Percentiles rank a stretch among this genome's conserved stretches.
These are phyloP conservation scores for Cladosporium sp. DNA, from an alignment of 2,329 filamentous ascomycete genomes.

Conservation along the genomic window DNA sequence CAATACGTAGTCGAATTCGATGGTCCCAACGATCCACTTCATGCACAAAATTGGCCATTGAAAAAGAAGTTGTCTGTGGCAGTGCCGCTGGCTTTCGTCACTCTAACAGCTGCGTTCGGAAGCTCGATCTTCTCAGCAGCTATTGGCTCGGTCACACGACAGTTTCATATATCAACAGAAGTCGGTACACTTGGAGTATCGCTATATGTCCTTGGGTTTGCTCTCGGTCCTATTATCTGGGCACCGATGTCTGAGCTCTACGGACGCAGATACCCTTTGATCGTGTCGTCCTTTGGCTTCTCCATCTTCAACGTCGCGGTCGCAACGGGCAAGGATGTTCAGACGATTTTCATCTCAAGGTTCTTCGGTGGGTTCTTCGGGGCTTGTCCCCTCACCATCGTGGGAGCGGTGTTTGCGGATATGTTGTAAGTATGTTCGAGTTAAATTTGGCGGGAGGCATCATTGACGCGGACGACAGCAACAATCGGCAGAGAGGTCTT, in stretches of 20 bases:
- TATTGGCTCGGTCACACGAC: constrained; percentile 37
- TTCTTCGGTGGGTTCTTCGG: constrained; percentile 39
- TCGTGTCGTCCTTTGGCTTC: constrained; percentile 41
- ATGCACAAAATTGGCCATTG: constrained; percentile 82
- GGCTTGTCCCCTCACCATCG: constrained; percentile 41
- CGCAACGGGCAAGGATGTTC: constrained; percentile 37
- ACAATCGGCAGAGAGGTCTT: constrained; percentile 34
- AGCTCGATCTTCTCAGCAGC: constrained; percentile 50
- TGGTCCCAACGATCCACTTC: constrained; percentile 74
- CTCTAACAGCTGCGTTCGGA: constrained; percentile 64
- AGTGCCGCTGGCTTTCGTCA: constrained; percentile 68
- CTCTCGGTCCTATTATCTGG: constrained; percentile 32
- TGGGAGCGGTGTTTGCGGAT: constrained; percentile 42
- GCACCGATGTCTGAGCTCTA: constrained; percentile 44
- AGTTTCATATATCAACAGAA: constrained; percentile 41
- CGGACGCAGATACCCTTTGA: constrained; percentile 41
- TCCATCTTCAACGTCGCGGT: constrained; percentile 46
- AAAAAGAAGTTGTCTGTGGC: constrained; percentile 71
- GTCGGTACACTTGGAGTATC: constrained; percentile 43
- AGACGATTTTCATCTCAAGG: constrained; percentile 36
- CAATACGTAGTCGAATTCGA: constrained; percentile 80
- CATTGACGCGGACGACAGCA: constrained; percentile 11
- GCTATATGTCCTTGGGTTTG: constrained; percentile 38
- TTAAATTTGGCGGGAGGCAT: not conserved
- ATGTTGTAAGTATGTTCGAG: constrained; percentile 30